Percentiles rank a stretch among this genome's conserved stretches.
These are phyloP conservation scores for Olyra latifolia DNA, from an alignment of 176 grass and related monocot species.

Conservation along the genomic window DNA sequence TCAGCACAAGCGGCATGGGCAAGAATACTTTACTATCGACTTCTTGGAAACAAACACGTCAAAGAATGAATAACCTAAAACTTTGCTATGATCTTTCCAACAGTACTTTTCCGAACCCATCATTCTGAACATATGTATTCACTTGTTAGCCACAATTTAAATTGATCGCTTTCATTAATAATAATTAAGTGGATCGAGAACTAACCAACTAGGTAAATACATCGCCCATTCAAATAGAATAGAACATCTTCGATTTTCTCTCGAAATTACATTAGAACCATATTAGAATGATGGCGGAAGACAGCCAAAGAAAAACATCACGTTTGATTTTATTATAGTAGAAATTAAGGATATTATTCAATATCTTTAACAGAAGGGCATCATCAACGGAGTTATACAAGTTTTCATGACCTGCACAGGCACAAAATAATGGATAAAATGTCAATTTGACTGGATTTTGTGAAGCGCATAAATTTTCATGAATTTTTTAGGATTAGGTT, in stretches of 20 bases:
- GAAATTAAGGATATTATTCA: too few relatives aligned
- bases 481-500: too few relatives aligned
- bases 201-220: slow-evolving; percentile 95
- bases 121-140: slow-evolving; percentile 56
- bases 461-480: too few relatives aligned
- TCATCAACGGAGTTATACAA: slow-evolving; percentile 71
- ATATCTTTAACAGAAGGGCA: slow-evolving; percentile 62
- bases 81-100: slow-evolving; percentile 90
- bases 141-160: slow-evolving; percentile 16
- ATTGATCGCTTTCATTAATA: background rate
- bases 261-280: too few relatives aligned
- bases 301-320: background rate
- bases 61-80: slow-evolving; percentile 88
- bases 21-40: background rate
- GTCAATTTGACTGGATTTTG: too few relatives aligned
- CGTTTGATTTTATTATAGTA: background rate
- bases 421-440: slow-evolving; percentile 21
- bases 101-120: slow-evolving; percentile 97
- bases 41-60: slow-evolving; percentile 62
- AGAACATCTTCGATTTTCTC: slow-evolving; percentile 93
- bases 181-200: slow-evolving; percentile 14
- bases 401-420: slow-evolving; percentile 52
- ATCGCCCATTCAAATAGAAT: slow-evolving; percentile 68
- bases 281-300: background rate
- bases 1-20: background rate